Evolutionary conservation across 2,329 filamentous ascomycete genomes (phyloP), one percentile per base, ranked within the genome.

Genomic region (Calonectria crousiana): DNA sequence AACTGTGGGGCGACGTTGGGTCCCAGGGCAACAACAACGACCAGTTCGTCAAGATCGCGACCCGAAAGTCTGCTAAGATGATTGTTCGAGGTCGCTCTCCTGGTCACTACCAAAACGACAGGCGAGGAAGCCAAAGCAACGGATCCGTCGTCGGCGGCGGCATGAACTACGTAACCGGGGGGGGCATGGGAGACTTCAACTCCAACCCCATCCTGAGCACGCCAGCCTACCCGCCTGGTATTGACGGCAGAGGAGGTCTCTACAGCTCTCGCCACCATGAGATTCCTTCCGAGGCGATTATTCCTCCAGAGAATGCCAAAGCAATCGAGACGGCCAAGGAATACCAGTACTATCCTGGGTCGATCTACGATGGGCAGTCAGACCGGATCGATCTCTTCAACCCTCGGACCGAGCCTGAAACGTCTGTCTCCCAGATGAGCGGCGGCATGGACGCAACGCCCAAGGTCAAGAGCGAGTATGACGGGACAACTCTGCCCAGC

Each of bases 51-150:
- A 93, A 93, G 81, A 88, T 97, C 67, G 94, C 94, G 4, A 91
- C 91, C 72, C 90, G 90, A 62, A 92, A 94, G 80, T 96, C 94
- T 8, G 92, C 93, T 73, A 94, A 93, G 82, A 95, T 97, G 89
- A 95, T 97, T 78, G 95, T 97, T n/a, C 93, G 95, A 28, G 95
- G 95, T 8, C 91, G 95, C 32, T 96, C 94, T 10, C 95, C 95
- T 0, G 95, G 94, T 1, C 95, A 95, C 80, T 95, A 95, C 84
- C 93, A 94, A 80, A 91, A 93, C 56, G 92, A 93, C 77, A 88
- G 93, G 76, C 90, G 93, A 69, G 89, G 92, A 67, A 95, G 92
- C 82, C 89, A 92, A 3, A 91, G 92, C 79, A 95, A 93, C 80
- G 93, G 94, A 3, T 88, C 89, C 2, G 89, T 89, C 71, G 93